These are phyloP conservation scores for Neckera pumila DNA, from an alignment of 225 moss, liverwort and hornwort species.

Conservation along the genomic window DNA sequence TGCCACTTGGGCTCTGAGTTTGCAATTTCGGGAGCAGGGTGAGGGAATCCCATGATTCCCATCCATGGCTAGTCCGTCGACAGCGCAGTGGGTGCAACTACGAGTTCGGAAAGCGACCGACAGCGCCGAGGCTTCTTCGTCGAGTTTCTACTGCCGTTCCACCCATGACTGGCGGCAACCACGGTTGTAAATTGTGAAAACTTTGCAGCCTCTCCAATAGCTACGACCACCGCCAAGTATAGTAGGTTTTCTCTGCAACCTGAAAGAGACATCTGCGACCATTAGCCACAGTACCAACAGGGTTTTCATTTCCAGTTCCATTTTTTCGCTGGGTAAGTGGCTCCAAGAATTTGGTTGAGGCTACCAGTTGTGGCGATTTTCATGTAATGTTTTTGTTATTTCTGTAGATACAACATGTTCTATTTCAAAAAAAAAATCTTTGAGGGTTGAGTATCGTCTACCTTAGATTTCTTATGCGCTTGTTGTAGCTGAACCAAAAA, in stretches of 20 bases:
- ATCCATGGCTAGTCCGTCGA: too few relatives aligned
- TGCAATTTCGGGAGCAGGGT: neutral
- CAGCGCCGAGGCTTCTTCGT: neutral
- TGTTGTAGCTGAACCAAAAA: neutral
- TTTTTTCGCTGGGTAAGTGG: neutral
- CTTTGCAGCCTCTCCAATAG: neutral
- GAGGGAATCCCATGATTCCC: too few relatives aligned
- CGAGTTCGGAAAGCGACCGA: neutral
- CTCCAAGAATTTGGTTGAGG: neutral
- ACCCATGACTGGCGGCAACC: neutral
- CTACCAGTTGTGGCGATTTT: neutral
- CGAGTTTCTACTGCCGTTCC: neutral
- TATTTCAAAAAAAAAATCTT: neutral
- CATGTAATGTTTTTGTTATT: neutral
- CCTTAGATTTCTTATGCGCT: neutral
- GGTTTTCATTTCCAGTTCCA: neutral
- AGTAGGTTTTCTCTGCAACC: too few relatives aligned
- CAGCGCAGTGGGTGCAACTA: neutral
- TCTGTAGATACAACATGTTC: neutral
- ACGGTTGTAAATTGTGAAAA: neutral
- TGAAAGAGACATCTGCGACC: neutral
- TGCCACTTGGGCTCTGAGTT: neutral
- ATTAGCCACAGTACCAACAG: too few relatives aligned
- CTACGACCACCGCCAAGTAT: too few relatives aligned
- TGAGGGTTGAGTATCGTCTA: neutral